A percentile compares a stretch with the other conserved stretches of the same genome.
Evolutionary conservation across 768 basidiomycete genomes (phyloP).

Genomic region (Boletus fagicola): DNA sequence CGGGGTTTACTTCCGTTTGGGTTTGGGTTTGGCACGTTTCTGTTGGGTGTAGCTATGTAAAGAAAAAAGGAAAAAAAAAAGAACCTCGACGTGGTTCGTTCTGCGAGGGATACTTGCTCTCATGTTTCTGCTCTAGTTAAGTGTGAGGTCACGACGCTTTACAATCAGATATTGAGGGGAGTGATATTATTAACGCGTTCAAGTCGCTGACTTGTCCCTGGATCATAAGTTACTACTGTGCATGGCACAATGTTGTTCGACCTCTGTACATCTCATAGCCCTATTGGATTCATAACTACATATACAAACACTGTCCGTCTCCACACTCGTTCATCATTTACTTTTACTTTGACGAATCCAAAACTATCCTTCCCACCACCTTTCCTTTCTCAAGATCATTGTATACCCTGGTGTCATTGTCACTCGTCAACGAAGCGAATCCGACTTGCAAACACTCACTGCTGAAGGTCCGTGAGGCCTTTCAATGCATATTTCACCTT

Average conservation of each 20-base stretch:
- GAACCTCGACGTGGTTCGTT: not conserved
- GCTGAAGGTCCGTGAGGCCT: slow-evolving; percentile 49
- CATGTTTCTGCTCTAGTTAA: too few species aligned
- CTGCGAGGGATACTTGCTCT: too few species aligned
- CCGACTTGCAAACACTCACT: slow-evolving; percentile 37
- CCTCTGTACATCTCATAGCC: too few species aligned
- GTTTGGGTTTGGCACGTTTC: not conserved
- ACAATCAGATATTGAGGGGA: too few species aligned
- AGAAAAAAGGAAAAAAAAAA: not conserved
- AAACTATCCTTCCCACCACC: slow-evolving; percentile 43
- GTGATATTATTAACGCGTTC: too few species aligned
- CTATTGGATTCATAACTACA: too few species aligned
- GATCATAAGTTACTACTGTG: too few species aligned
- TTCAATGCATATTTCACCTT: slow-evolving; percentile 52
- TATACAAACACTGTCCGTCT: too few species aligned
- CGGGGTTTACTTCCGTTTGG: not conserved
- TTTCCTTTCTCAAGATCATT: slow-evolving; percentile 39
- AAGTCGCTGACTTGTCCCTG: too few species aligned
- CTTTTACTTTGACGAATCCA: slow-evolving; percentile 32
- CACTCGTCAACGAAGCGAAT: not conserved
- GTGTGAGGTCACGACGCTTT: too few species aligned
- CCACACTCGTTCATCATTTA: not conserved
- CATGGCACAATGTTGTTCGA: too few species aligned
- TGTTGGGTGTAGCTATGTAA: not conserved
- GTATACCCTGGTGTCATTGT: slow-evolving; percentile 33